Percentiles rank a stretch among this genome's conserved stretches.
phyloP scores from a whole-genome alignment of 345 rosid species.

The Lumnitzera littorea region DNA sequence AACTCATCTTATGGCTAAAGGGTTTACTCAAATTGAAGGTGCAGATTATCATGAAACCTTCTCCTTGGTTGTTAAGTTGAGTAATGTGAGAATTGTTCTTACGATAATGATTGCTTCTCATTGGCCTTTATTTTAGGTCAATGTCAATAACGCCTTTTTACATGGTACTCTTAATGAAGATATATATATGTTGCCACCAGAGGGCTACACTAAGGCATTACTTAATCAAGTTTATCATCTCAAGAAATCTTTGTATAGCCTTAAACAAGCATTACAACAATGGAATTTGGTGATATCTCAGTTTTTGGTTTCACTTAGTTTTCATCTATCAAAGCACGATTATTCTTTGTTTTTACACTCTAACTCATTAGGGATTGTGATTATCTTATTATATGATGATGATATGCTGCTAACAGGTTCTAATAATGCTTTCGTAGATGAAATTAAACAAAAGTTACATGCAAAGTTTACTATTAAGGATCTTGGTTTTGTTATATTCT shows the following conservation, averaged over 20 bases:
- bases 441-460: background rate
- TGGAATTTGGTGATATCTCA: background rate
- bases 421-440: background rate
- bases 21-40: background rate
- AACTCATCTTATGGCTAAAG: background rate
- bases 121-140: background rate
- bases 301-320: background rate
- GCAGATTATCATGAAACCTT: background rate
- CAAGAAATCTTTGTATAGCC: background rate
- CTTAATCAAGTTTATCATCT: background rate
- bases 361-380: rapidly evolving
- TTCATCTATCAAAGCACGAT: background rate
- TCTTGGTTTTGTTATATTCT: background rate
- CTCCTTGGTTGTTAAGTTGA: background rate
- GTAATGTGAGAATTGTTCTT: background rate
- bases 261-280: background rate
- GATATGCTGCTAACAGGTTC: background rate
- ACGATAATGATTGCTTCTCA: background rate
- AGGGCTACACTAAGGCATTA: background rate
- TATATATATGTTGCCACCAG: background rate
- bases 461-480: background rate
- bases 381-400: background rate
- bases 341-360: background rate
- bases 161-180: background rate
- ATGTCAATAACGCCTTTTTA: background rate